Evolutionary conservation across 805 yeast species (phyloP), one percentile per base, ranked within the genome.

Genomic region (Wickerhamiella kurtzmanii): DNA sequence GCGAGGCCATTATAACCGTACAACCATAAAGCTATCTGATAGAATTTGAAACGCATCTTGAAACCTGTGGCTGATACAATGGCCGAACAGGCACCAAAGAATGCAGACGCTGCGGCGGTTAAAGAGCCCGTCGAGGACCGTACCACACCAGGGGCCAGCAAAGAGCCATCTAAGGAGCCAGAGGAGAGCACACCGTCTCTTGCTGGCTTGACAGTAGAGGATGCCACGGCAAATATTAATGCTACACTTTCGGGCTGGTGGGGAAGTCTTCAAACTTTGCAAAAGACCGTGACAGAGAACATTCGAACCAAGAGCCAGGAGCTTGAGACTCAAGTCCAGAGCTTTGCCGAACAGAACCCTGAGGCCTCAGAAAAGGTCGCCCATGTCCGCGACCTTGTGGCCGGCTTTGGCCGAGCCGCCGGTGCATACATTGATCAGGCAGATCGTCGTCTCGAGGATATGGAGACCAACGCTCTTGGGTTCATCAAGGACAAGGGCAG

Each of bases 361-460:
- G 32, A 11, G 11, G 32, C 32, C 9, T 25, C 32, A 6, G 32
- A 25, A 11, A 6, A 25, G 32, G 32, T 25, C 32, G 32, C 32
- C 32, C 32, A 25, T 11, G 32, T 25, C 32, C 32, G 32, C 32
- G 32, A 25, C 22, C 56, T 57, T 61, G 55, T 68, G 38, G 48
- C 52, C n/a, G 58, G 57, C 36, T 53, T 57, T 50, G 63, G 60
- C 52, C 57, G 50, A 41, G 63, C 68, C 51, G 79, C 87, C 5
- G 85, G 82, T 54, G 71, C 70, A 41, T 76, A 74, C 44, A 67
- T 87, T 44, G 88, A 84, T 51, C 73, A 75, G 5, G 69, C 88
- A 50, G 96, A 87, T 61, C 65, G 74, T 52, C 80, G 78, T 54
- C 68, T 88, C 41, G 95, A 83, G 54, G 69, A 69, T 45, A 78